Percentiles rank a stretch among this genome's conserved stretches.
phyloP scores from a whole-genome alignment of 352 stramenopile species.

The Globisporangium solare region DNA sequence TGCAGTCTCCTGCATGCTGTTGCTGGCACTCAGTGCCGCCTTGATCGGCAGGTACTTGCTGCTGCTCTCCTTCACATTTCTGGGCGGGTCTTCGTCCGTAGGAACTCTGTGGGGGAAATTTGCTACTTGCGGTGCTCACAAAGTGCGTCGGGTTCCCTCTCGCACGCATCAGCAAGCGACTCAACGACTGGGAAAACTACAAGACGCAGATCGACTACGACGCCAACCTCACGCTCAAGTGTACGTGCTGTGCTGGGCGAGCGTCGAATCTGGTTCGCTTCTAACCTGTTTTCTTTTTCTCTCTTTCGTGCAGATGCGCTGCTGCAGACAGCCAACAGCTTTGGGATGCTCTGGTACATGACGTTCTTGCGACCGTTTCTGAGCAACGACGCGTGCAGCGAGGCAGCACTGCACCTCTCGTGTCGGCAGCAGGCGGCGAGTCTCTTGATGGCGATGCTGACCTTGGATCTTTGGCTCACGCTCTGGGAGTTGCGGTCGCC shows the following conservation, averaged over 20 bases:
- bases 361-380: constrained; percentile 41
- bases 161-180: constrained; percentile 16
- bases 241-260: constrained; percentile 18
- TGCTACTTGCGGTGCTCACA: constrained; percentile 36
- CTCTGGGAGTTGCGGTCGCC: constrained; percentile 38
- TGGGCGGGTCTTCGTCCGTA: constrained; percentile 1
- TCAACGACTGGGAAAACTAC: constrained; percentile 78
- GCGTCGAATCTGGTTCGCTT: not conserved
- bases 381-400: constrained; percentile 15
- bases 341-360: constrained; percentile 48
- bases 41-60: constrained; percentile 26
- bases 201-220: constrained; percentile 60
- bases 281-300: not conserved
- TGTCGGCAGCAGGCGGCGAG: constrained; percentile 41
- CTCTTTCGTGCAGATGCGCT: constrained; percentile 28
- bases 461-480: constrained; percentile 23
- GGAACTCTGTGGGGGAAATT: constrained; percentile 26
- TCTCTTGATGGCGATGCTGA: constrained; percentile 44
- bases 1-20: constrained; percentile 18
- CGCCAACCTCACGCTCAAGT: constrained; percentile 74
- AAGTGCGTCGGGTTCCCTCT: constrained; percentile 28
- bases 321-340: constrained; percentile 60
- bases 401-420: constrained; percentile 17
- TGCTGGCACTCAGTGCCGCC: constrained; percentile 20
- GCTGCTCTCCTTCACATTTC: constrained; percentile 27